A percentile compares a stretch with the other conserved stretches of the same genome.
phyloP scores from a whole-genome alignment of 768 basidiomycete genomes.

The Clitopilus passeckerianus region DNA sequence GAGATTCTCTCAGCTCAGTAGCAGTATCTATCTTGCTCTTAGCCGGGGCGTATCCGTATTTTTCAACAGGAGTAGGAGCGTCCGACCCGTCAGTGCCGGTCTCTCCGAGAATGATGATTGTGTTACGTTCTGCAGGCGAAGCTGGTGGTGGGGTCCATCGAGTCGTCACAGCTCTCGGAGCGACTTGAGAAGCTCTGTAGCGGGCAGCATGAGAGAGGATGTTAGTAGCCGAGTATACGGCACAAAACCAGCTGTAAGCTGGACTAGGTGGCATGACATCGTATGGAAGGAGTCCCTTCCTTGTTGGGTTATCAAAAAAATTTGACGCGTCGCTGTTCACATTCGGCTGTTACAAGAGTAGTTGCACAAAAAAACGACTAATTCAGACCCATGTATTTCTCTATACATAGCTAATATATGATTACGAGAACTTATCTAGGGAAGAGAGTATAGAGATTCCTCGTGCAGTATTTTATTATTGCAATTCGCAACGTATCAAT shows the following conservation, averaged over 20 bases:
- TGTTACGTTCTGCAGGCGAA: background rate
- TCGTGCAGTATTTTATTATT: too few relatives aligned
- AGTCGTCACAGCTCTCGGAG: constrained; percentile 15
- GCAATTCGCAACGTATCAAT: too few relatives aligned
- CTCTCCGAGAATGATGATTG: background rate
- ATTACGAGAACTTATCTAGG: too few relatives aligned
- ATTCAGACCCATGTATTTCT: too few relatives aligned
- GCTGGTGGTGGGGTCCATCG: constrained; percentile 2
- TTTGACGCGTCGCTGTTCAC: too few relatives aligned
- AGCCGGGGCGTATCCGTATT: background rate
- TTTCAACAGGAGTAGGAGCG: background rate
- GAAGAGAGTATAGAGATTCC: too few relatives aligned
- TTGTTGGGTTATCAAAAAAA: too few relatives aligned
- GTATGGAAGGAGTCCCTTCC: too few relatives aligned
- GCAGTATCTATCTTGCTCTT: background rate
- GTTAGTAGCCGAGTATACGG: constrained; percentile 52
- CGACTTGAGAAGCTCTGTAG: constrained; percentile 43
- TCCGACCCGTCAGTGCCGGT: background rate
- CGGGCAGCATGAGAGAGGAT: constrained; percentile 61
- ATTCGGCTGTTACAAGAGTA: too few relatives aligned
- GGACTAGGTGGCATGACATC: constrained; percentile 63
- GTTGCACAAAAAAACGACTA: too few relatives aligned
- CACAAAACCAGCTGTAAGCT: constrained; percentile 69
- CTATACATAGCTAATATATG: too few relatives aligned
- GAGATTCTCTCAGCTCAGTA: background rate